Evolutionary conservation across 2,329 filamentous ascomycete species (phyloP).

Genomic region (Onygena corvina): DNA sequence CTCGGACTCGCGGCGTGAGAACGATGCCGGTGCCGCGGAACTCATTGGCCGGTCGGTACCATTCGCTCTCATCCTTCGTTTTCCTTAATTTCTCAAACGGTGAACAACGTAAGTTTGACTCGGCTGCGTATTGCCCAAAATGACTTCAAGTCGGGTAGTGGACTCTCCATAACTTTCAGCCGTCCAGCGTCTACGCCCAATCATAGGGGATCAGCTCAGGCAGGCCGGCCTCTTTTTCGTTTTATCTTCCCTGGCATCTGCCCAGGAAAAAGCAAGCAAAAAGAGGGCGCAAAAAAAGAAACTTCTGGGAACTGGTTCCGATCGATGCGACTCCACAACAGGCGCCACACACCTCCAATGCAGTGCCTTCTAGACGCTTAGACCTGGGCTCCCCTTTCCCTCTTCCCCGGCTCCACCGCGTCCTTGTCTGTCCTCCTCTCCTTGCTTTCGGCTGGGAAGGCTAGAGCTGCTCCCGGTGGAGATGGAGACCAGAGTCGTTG

Average conservation of each 20-base stretch:
- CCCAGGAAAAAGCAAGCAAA: background rate
- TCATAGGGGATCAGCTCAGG: background rate
- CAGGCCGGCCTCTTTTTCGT: background rate
- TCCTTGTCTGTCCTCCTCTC: slow-evolving; percentile 2
- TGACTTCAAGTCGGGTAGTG: background rate
- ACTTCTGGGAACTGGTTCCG: slow-evolving; percentile 6
- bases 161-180: background rate
- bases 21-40: background rate
- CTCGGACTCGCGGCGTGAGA: background rate
- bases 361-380: slow-evolving; percentile 9
- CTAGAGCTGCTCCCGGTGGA: slow-evolving; percentile 9
- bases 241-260: background rate
- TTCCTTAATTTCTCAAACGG: background rate
- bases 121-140: background rate
- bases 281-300: slow-evolving; percentile 2
- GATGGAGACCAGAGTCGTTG: slow-evolving; percentile 1
- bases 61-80: background rate
- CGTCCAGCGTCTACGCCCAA: slow-evolving; percentile 3
- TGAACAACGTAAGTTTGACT: slow-evolving; percentile 2
- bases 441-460: slow-evolving; percentile 3
- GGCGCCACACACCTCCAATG: slow-evolving; percentile 13
- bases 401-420: slow-evolving; percentile 15
- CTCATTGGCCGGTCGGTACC: background rate
- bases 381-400: slow-evolving; percentile 10
- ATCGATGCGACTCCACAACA: slow-evolving; percentile 9